Evolutionary conservation across 495 filamentous ascomycete genomes (phyloP), one percentile per base, ranked within the genome.

Genomic region (Hypoxylon subgilvum): DNA sequence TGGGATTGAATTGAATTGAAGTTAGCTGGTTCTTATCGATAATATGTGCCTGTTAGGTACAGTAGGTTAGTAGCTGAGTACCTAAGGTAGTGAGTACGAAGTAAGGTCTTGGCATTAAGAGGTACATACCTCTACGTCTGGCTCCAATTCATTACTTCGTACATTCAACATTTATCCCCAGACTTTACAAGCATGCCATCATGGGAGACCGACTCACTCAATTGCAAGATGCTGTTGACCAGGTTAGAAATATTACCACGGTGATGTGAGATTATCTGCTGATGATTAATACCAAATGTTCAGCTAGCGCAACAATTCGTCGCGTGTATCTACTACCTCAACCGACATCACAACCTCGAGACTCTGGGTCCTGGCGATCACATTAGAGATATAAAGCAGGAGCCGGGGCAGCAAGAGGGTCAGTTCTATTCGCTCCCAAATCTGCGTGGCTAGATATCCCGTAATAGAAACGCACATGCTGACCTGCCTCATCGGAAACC

Each of bases 121-220:
- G n/a, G n/a, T n/a, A n/a, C n/a, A n/a, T n/a, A n/a, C 23, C 3
- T 27, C 23, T 27, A 3, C 23, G 8, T 4, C 3, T 3, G 38
- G 45, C 45, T 49, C 7, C 1, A 27, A 25, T 4, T 21, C 23
- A 16, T 22, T 25, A 38, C n/a, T 2, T 13, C 31, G 3, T 34
- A 6, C 5, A 51, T 21, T 21, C 28, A 21, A 41, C 48, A 41
- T 39, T 13, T 39, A 44, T 34, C 30, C 28, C 54, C 31, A 32
- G n/a, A 25, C 23, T 42, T 32, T 4, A 44, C 22, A 19, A 16
- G 32, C 23, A 32, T 47, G 28, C 30, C 65, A 76, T 40, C 48
- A 97, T 96, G 93, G 88, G 88, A 0, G 94, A 98, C 73, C 83
- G 87, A 35, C 83, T 98, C 31, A 96, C 94, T 3, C 92, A 97